Evolutionary conservation across 176 grass and related monocot species (phyloP).

Genomic region (Aechmea fasciata): DNA sequence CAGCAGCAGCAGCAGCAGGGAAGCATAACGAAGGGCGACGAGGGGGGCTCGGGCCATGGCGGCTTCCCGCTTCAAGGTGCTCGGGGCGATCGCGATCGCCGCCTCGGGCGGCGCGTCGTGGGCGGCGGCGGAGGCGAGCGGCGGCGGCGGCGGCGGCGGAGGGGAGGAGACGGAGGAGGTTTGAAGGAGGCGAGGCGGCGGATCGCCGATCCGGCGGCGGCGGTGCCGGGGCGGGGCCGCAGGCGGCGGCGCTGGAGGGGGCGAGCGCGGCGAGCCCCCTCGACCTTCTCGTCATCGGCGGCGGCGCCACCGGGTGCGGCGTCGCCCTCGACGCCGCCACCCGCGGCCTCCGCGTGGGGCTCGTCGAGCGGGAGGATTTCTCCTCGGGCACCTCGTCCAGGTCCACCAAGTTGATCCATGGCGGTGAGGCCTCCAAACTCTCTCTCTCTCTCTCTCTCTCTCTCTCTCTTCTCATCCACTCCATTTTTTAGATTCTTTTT

Average conservation of each 20-base stretch:
- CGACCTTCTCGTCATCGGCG: constrained; percentile 67
- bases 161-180: constrained; percentile 13
- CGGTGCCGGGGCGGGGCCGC: constrained; percentile 53
- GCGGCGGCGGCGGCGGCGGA: constrained; percentile 17
- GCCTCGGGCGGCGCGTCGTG: constrained; percentile 38
- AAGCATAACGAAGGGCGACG: not conserved
- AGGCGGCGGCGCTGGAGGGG: constrained; percentile 43
- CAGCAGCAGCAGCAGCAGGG: too few species aligned
- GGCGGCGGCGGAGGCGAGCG: constrained; percentile 27
- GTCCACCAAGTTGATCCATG: constrained; percentile 92
- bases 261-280: constrained; percentile 51
- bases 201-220: constrained; percentile 26
- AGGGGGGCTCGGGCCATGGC: not conserved
- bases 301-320: constrained; percentile 82
- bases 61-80: constrained; percentile 43
- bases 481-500: too few species aligned
- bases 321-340: constrained; percentile 69
- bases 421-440: constrained; percentile 34
- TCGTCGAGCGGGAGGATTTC: constrained; percentile 97
- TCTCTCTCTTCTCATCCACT: too few species aligned
- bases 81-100: constrained; percentile 35
- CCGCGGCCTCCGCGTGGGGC: constrained; percentile 77
- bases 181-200: constrained; percentile 32
- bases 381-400: constrained; percentile 87
- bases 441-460: too few species aligned